These are phyloP conservation scores for Ilex aquifolium DNA, from an alignment of 257 asterid species.

Conservation along the genomic window DNA sequence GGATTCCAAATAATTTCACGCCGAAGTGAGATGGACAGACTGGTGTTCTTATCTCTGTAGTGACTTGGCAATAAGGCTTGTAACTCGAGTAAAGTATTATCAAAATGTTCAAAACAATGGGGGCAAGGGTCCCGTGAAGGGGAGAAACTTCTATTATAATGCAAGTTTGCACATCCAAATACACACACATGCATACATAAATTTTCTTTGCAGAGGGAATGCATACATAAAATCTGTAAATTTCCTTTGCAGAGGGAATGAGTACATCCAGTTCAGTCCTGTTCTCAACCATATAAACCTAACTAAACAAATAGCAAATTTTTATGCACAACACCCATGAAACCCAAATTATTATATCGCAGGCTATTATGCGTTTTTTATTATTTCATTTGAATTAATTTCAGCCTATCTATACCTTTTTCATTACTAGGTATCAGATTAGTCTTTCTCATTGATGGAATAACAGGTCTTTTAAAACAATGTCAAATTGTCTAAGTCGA, in stretches of 20 bases:
- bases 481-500: too few relatives aligned
- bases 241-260: slow-evolving; percentile 33
- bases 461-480: too few relatives aligned
- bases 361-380: too few relatives aligned
- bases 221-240: slow-evolving; percentile 57
- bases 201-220: too few relatives aligned
- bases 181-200: not conserved
- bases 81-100: slow-evolving; percentile 42
- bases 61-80: slow-evolving; percentile 25
- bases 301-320: slow-evolving; percentile 14
- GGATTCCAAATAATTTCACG: too few relatives aligned
- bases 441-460: too few relatives aligned
- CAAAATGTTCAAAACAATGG: slow-evolving; percentile 36
- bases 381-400: too few relatives aligned
- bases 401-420: too few relatives aligned
- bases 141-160: not conserved
- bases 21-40: too few relatives aligned
- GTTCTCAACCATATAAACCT: slow-evolving; percentile 50
- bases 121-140: not conserved
- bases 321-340: slow-evolving; percentile 3
- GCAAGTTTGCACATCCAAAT: not conserved
- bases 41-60: slow-evolving; percentile 20
- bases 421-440: too few relatives aligned
- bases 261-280: slow-evolving; percentile 31
- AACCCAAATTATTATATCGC: not conserved